Evolutionary conservation across 371 early-diverging fungal genomes (phyloP).

Genomic region (Apophysomyces variabilis): DNA sequence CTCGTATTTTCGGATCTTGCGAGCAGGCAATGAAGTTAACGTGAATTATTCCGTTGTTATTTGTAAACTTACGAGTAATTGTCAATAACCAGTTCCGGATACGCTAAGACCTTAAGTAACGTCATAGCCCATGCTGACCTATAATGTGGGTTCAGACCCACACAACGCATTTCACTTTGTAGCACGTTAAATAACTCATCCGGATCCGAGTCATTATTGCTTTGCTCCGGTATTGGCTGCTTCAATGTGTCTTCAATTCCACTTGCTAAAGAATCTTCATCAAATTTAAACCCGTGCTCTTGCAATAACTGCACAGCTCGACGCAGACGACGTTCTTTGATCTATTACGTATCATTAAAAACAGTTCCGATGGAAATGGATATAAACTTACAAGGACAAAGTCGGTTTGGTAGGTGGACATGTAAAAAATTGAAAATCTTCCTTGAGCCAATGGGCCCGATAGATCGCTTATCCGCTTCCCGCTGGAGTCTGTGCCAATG

Average conservation of each 20-base stretch:
- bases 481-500: constrained; percentile 60
- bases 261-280: constrained; percentile 43
- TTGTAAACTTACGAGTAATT: constrained; percentile 18
- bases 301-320: constrained; percentile 62
- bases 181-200: constrained; percentile 33
- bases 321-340: constrained; percentile 64
- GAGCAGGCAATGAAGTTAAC: constrained; percentile 3
- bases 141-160: constrained; percentile 64
- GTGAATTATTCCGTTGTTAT: not conserved
- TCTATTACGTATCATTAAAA: constrained; percentile 32
- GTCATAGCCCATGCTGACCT: constrained; percentile 61
- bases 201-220: not conserved
- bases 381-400: constrained; percentile 64
- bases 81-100: constrained; percentile 54
- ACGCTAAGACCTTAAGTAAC: constrained; percentile 69
- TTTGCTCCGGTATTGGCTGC: constrained; percentile 17
- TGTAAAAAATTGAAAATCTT: constrained; percentile 71
- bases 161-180: constrained; percentile 60
- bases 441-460: constrained; percentile 70
- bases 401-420: constrained; percentile 79
- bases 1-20: constrained; percentile 28
- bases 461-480: constrained; percentile 73
- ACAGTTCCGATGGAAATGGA: not conserved
- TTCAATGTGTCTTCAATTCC: constrained; percentile 24
- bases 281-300: constrained; percentile 57